These are phyloP conservation scores for Ascochyta clinopodiicola DNA, from an alignment of 2,329 filamentous ascomycete genomes.

Conservation along the genomic window DNA sequence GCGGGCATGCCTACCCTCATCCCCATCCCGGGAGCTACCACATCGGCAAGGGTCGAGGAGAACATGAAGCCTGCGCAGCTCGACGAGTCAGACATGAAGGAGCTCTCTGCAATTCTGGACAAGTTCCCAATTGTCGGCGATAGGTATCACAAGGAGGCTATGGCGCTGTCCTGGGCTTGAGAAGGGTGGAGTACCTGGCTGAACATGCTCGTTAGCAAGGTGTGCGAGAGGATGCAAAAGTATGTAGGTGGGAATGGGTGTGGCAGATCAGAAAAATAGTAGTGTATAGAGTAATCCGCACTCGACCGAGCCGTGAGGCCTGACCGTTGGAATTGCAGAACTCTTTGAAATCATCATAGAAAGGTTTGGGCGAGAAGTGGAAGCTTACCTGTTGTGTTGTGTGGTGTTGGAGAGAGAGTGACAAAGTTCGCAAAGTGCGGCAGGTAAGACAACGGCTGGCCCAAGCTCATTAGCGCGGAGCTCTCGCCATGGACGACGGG, in stretches of 20 bases:
- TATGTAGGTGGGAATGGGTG: neutral
- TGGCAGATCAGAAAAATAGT: conserved; percentile 55
- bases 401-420: neutral
- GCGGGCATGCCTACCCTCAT: conserved; percentile 65
- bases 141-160: conserved; percentile 43
- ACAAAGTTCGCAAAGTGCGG: conserved; percentile 16
- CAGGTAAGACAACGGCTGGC: conserved; percentile 8
- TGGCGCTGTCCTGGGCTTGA: conserved; percentile 12
- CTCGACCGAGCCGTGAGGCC: conserved; percentile 42
- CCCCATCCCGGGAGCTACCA: conserved; percentile 71
- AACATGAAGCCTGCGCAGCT: conserved; percentile 65
- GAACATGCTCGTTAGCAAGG: conserved; percentile 18
- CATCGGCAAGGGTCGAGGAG: conserved; percentile 63
- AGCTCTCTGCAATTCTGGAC: conserved; percentile 60
- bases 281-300: conserved; percentile 56
- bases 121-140: conserved; percentile 52
- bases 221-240: neutral
- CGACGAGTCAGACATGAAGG: conserved; percentile 56
- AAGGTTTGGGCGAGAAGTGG: neutral
- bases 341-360: conserved; percentile 54
- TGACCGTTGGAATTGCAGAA: conserved; percentile 60
- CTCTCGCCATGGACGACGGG: neutral
- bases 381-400: conserved; percentile 21
- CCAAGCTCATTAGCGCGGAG: conserved; percentile 4
- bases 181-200: neutral